Evolutionary conservation across 2,329 filamentous ascomycete species (phyloP).

Genomic region (Malbranchea zuffiana): DNA sequence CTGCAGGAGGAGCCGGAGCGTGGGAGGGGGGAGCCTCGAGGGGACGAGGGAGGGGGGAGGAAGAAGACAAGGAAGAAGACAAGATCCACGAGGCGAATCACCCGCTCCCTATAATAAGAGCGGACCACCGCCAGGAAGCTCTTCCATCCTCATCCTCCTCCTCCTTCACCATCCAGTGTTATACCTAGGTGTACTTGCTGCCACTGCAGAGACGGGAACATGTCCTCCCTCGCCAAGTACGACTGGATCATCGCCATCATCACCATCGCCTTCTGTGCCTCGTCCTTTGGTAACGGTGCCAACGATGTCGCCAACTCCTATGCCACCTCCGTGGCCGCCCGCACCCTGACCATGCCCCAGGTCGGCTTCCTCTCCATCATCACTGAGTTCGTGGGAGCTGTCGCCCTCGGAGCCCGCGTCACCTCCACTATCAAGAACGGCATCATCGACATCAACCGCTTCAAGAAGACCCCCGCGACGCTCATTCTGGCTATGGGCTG

Average conservation of each 20-base stretch:
- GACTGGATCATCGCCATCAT: conserved; percentile 35
- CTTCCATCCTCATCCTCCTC: neutral
- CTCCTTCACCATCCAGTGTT: neutral
- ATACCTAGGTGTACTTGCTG: no score
- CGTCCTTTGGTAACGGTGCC: conserved; percentile 29
- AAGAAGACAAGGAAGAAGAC: no score
- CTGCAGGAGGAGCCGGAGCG: no score
- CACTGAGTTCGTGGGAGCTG: conserved; percentile 45
- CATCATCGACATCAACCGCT: conserved; percentile 32
- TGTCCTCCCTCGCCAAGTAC: conserved; percentile 21
- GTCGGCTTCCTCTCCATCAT: conserved; percentile 40
- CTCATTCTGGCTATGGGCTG: conserved; percentile 33
- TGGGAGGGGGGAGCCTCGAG: no score
- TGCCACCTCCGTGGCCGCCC: conserved; percentile 43
- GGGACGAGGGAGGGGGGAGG: no score
- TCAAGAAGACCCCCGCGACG: conserved; percentile 25
- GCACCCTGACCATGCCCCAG: conserved; percentile 43
- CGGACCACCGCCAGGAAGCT: neutral
- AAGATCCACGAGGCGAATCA: conserved; percentile 5
- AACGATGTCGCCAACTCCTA: conserved; percentile 48
- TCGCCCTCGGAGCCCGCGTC: conserved; percentile 40
- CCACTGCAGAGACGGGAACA: neutral
- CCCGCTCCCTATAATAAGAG: conserved; percentile 2
- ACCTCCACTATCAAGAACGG: conserved; percentile 36
- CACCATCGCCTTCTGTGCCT: conserved; percentile 28